Conservation (phyloP, 257 asterid genomes). For the Rauvolfia tetraphylla region DNA sequence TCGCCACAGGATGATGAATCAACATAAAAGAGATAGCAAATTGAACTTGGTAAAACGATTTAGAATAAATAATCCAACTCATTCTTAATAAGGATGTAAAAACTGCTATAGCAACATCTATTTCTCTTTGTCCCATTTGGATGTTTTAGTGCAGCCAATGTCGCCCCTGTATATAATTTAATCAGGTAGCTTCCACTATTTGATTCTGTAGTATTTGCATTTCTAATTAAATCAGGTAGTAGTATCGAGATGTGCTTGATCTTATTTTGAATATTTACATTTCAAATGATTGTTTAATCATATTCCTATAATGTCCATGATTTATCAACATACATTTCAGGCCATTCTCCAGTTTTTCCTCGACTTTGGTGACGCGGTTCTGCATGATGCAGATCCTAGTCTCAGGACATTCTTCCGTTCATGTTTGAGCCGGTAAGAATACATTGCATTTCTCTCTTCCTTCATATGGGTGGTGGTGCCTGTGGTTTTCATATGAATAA, state of each 20-base stretch:
- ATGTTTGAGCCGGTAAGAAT: constrained; percentile 83
- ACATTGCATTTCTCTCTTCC: constrained; percentile 10
- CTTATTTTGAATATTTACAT: neutral
- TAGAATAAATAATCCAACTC: neutral
- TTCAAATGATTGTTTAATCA: constrained; percentile 4
- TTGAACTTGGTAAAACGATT: neutral
- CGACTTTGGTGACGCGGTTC: constrained; percentile 76
- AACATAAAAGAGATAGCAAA: too few relatives aligned
- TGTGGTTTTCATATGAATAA: too few relatives aligned
- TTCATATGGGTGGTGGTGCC: too few relatives aligned
- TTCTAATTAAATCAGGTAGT: neutral
- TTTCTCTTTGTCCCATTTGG: neutral
- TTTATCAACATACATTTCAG: constrained; percentile 34
- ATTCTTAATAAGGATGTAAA: neutral
- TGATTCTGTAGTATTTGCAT: neutral
- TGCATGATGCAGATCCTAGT: constrained; percentile 92
- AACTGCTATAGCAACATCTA: neutral
- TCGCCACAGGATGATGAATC: neutral
- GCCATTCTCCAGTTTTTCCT: constrained; percentile 83
- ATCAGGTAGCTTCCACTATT: neutral
- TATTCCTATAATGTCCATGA: constrained; percentile 15
- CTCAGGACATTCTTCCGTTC: constrained; percentile 68
- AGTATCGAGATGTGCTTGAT: neutral
- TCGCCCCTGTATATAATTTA: neutral
- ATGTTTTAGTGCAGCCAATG: neutral